Conservation (phyloP, 495 filamentous ascomycete species). For the Aspergillus heteromorphus region DNA sequence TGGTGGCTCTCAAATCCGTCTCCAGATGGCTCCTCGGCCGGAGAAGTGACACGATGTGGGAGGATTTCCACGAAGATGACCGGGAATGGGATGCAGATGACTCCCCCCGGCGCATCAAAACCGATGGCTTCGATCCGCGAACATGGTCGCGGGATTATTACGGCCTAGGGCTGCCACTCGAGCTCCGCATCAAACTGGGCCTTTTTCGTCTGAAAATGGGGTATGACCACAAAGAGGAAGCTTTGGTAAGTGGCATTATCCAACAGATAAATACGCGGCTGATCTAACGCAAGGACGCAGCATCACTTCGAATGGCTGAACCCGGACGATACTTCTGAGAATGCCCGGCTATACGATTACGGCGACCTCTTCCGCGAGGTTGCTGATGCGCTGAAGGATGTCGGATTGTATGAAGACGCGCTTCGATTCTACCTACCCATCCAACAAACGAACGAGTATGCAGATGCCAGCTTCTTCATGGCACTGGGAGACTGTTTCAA, state of each 20-base stretch:
- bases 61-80: slow-evolving; percentile 69
- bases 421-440: slow-evolving; percentile 70
- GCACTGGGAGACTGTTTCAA: slow-evolving; percentile 70
- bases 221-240: slow-evolving; percentile 60
- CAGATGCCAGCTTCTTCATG: slow-evolving; percentile 59
- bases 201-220: slow-evolving; percentile 69
- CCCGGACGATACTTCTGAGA: slow-evolving; percentile 44
- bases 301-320: slow-evolving; percentile 62
- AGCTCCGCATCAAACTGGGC: slow-evolving; percentile 82
- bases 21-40: slow-evolving; percentile 80
- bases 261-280: neutral
- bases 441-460: slow-evolving; percentile 49
- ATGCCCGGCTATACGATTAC: slow-evolving; percentile 54
- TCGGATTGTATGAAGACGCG: slow-evolving; percentile 54
- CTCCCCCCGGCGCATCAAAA: slow-evolving; percentile 55
- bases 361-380: slow-evolving; percentile 72
- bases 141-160: slow-evolving; percentile 57
- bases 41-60: slow-evolving; percentile 71
- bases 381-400: slow-evolving; percentile 60
- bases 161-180: slow-evolving; percentile 70
- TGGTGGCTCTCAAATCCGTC: slow-evolving; percentile 61
- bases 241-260: slow-evolving; percentile 51
- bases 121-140: slow-evolving; percentile 50
- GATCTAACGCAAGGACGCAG: slow-evolving; percentile 25
- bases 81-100: slow-evolving; percentile 84